A percentile compares a stretch with the other conserved stretches of the same genome.
These are phyloP conservation scores for Astragalus membranaceus DNA, from an alignment of 306 rosid genomes.

Conservation along the genomic window DNA sequence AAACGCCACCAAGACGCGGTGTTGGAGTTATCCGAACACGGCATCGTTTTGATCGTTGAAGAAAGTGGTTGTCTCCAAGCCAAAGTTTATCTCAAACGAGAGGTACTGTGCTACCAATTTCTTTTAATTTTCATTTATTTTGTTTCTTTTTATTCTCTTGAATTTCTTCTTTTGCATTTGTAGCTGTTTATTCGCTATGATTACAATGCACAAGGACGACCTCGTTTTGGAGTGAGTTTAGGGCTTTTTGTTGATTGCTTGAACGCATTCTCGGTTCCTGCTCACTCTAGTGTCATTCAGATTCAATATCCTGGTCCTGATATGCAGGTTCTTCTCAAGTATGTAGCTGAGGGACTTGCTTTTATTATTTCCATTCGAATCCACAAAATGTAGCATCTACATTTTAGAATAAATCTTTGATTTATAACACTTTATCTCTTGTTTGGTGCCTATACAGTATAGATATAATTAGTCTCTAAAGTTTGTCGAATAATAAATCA, in stretches of 20 bases:
- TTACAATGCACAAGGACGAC: slow-evolving; percentile 71
- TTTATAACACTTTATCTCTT: too few relatives aligned
- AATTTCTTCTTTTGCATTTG: not conserved
- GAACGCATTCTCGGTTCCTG: slow-evolving; percentile 77
- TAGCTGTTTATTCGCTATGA: slow-evolving; percentile 75
- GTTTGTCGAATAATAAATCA: too few relatives aligned
- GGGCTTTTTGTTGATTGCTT: slow-evolving; percentile 78
- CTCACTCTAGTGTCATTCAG: slow-evolving; percentile 52
- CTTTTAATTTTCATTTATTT: not conserved
- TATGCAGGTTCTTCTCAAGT: slow-evolving; percentile 94
- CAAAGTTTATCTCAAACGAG: slow-evolving; percentile 91
- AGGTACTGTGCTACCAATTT: slow-evolving; percentile 29
- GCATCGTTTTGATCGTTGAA: slow-evolving; percentile 77
- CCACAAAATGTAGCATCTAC: not conserved
- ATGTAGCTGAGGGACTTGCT: slow-evolving; percentile 4
- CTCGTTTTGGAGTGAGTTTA: slow-evolving; percentile 83
- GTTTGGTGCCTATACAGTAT: too few relatives aligned
- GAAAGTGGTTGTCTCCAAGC: slow-evolving; percentile 89
- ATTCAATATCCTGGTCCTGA: slow-evolving; percentile 90
- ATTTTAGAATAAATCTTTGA: not conserved
- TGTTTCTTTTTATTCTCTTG: not conserved
- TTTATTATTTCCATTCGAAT: not conserved
- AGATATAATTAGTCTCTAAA: too few relatives aligned
- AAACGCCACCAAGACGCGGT: slow-evolving; percentile 94
- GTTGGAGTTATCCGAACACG: slow-evolving; percentile 80